phyloP scores from a whole-genome alignment of 2,329 filamentous ascomycete species.

The Albophoma yamanashiensis region DNA sequence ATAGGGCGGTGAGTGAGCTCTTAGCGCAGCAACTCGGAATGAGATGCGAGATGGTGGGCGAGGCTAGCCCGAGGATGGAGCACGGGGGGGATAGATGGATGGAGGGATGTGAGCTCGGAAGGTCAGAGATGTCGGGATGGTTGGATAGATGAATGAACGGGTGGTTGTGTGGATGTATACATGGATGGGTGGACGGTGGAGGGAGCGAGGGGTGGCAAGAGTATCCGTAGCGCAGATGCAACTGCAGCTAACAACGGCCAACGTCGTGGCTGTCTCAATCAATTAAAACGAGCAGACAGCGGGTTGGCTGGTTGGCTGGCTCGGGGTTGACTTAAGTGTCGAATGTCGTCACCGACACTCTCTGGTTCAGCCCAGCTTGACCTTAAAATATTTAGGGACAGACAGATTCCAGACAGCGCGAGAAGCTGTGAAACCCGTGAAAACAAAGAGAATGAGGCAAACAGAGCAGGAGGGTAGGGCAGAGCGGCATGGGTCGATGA shows the following conservation, averaged over 20 bases:
- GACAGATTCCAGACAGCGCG: neutral
- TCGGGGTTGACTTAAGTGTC: neutral
- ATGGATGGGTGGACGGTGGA: neutral
- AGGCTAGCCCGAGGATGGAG: neutral
- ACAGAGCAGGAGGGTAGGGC: neutral
- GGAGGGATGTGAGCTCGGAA: neutral
- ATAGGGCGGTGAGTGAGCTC: neutral
- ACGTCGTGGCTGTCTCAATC: neutral
- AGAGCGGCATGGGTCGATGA: neutral
- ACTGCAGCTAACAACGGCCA: neutral
- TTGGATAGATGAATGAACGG: neutral
- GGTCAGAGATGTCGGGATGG: neutral
- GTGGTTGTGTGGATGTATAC: neutral
- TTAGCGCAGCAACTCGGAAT: neutral
- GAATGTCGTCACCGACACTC: neutral
- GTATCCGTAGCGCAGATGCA: neutral
- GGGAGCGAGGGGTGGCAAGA: neutral
- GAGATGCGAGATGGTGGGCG: neutral
- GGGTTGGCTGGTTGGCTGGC: neutral
- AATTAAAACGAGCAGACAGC: neutral
- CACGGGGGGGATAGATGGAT: neutral
- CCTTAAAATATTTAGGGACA: neutral
- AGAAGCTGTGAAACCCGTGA: neutral
- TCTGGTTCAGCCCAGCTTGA: neutral
- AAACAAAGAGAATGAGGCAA: neutral